Evolutionary conservation across 2,329 filamentous ascomycete genomes (phyloP).

Genomic region (Lecanosticta acicola): DNA sequence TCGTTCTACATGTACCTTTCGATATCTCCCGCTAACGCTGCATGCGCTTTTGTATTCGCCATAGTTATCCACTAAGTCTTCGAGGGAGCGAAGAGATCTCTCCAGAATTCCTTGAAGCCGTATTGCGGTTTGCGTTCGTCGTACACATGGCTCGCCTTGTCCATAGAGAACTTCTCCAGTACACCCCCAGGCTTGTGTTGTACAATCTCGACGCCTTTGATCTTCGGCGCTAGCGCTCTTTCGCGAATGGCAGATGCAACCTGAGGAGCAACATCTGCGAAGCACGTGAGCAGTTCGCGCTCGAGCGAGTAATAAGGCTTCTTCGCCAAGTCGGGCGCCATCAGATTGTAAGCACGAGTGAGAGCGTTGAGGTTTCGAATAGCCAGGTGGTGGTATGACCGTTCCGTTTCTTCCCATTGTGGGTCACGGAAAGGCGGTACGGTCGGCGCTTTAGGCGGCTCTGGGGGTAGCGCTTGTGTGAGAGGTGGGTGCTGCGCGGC

Average conservation of each 20-base stretch:
- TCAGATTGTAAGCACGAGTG: slow-evolving; percentile 85
- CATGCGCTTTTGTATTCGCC: too few relatives aligned
- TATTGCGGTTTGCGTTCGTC: slow-evolving; percentile 73
- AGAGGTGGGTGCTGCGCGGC: slow-evolving; percentile 13
- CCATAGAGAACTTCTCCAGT: slow-evolving; percentile 55
- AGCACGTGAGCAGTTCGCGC: slow-evolving; percentile 75
- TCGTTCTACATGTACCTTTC: not conserved
- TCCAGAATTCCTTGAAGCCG: slow-evolving; percentile 85
- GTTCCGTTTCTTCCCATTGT: slow-evolving; percentile 67
- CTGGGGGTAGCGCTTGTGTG: slow-evolving; percentile 11
- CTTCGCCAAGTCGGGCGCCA: slow-evolving; percentile 86
- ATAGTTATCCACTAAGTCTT: not conserved
- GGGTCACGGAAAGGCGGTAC: slow-evolving; percentile 65
- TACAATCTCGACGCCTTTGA: slow-evolving; percentile 37
- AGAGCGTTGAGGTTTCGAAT: slow-evolving; percentile 73
- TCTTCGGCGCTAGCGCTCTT: slow-evolving; percentile 51
- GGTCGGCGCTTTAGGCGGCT: slow-evolving; percentile 20
- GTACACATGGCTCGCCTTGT: slow-evolving; percentile 55
- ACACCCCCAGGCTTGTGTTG: slow-evolving; percentile 49
- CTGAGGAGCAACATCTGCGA: slow-evolving; percentile 74
- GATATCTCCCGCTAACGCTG: too few relatives aligned
- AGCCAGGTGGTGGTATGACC: slow-evolving; percentile 67
- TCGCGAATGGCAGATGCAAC: slow-evolving; percentile 67
- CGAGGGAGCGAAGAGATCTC: slow-evolving; percentile 59
- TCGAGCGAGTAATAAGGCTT: slow-evolving; percentile 85